Conservation (phyloP, 768 basidiomycete genomes). For the Sarcodon sp. region DNA sequence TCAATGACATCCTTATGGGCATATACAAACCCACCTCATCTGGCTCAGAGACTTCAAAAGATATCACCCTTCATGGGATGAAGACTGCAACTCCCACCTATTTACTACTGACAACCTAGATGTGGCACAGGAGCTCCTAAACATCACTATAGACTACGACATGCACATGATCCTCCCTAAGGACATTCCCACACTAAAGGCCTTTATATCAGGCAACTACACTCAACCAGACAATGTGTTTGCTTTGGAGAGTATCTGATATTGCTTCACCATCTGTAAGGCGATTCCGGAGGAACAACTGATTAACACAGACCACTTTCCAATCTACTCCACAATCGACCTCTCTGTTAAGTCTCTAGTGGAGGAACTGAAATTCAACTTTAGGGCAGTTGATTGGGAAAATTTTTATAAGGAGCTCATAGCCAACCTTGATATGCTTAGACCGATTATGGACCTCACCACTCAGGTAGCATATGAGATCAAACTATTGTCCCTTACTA, state of each 20-base stretch:
- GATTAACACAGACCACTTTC: constrained; percentile 26
- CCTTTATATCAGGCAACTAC: constrained; percentile 16
- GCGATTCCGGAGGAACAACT: constrained; percentile 7
- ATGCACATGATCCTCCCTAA: constrained; percentile 23
- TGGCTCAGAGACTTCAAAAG: constrained; percentile 26
- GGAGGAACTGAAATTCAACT: constrained; percentile 11
- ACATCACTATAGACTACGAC: constrained; percentile 10
- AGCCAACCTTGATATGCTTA: background rate
- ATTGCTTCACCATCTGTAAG: constrained; percentile 16
- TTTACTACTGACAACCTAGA: constrained; percentile 20
- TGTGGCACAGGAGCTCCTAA: no score
- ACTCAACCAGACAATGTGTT: constrained; percentile 33
- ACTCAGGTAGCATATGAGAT: constrained; percentile 6
- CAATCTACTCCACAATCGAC: constrained; percentile 19
- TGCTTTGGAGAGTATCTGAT: constrained; percentile 7
- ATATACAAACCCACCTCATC: constrained; percentile 12
- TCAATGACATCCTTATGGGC: no score
- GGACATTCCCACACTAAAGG: constrained; percentile 20
- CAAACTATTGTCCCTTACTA: background rate
- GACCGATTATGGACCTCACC: background rate
- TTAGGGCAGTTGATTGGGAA: constrained; percentile 17
- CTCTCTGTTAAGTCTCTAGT: constrained; percentile 1
- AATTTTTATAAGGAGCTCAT: constrained; percentile 13
- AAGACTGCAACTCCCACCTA: constrained; percentile 17
- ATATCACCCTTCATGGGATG: constrained; percentile 27